A percentile compares a stretch with the other conserved stretches of the same genome.
These are phyloP conservation scores for Protomyces inundatus DNA, from an alignment of 1,139 yeast species.

Conservation along the genomic window DNA sequence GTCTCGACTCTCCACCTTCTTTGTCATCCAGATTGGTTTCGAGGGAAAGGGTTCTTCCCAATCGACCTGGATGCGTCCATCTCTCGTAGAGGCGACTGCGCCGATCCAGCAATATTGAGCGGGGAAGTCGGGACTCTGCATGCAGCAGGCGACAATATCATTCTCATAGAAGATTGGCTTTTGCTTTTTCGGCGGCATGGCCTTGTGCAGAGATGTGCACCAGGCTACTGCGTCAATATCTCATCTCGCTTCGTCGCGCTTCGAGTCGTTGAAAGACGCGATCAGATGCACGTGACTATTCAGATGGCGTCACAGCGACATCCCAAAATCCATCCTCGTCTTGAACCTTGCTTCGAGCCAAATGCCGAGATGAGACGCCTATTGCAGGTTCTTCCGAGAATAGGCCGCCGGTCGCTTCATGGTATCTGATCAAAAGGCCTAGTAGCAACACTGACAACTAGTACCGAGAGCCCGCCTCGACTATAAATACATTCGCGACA, in stretches of 20 bases:
- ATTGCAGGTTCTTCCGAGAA: background rate
- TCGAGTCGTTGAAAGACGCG: too few relatives aligned
- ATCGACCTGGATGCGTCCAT: background rate
- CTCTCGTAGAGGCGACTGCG: background rate
- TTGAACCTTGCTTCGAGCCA: background rate
- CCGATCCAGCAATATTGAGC: background rate
- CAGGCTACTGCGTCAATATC: too few relatives aligned
- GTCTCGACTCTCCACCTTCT: background rate
- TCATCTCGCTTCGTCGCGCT: too few relatives aligned
- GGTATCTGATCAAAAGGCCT: background rate
- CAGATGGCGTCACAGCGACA: too few relatives aligned
- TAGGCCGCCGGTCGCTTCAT: background rate
- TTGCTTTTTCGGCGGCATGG: too few relatives aligned
- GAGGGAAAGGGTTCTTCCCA: background rate
- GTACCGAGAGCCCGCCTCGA: constrained; percentile 25
- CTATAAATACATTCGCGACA: constrained; percentile 25
- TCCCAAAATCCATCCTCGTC: background rate
- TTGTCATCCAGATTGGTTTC: background rate
- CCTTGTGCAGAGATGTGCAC: too few relatives aligned
- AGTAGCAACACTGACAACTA: background rate
- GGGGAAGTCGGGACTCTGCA: background rate
- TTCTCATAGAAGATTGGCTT: too few relatives aligned
- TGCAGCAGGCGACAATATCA: background rate
- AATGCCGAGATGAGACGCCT: background rate
- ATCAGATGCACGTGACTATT: too few relatives aligned